A percentile compares a stretch with the other conserved stretches of the same genome.
These are phyloP conservation scores for Themeda triandra DNA, from an alignment of 176 grass and related monocot species.

Conservation along the genomic window DNA sequence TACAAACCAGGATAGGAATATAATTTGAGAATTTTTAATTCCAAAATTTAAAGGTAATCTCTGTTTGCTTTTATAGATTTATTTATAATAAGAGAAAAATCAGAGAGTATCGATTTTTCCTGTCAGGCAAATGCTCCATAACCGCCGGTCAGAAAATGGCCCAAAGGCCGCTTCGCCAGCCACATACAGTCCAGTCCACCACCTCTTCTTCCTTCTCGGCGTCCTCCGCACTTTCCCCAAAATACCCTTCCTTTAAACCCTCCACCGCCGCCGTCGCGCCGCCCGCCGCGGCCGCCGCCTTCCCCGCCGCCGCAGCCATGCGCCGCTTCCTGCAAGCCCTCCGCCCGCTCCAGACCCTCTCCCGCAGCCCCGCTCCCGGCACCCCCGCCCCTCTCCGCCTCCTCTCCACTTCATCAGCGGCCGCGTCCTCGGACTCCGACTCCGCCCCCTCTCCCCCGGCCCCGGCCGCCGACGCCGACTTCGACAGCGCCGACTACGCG, in stretches of 20 bases:
- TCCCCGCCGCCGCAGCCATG: slow-evolving; percentile 23
- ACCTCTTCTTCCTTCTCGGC: not conserved
- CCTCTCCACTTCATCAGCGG: slow-evolving; percentile 29
- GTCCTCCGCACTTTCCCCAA: not conserved
- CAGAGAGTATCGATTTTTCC: too few species aligned
- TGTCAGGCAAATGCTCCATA: not conserved
- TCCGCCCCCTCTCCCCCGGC: not conserved
- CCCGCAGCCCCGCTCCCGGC: not conserved
- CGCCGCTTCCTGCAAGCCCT: slow-evolving; percentile 31
- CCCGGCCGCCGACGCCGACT: not conserved
- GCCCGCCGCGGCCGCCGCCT: not conserved
- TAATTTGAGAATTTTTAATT: not conserved
- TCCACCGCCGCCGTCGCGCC: slow-evolving; percentile 38
- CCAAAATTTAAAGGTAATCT: not conserved
- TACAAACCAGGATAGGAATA: not conserved
- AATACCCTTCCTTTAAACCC: slow-evolving; percentile 37
- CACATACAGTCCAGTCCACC: not conserved
- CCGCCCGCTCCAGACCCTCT: slow-evolving; percentile 11
- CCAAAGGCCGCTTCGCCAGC: not conserved
- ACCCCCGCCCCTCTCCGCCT: not conserved
- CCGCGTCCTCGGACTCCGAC: slow-evolving; percentile 35
- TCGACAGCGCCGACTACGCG: slow-evolving; percentile 36
- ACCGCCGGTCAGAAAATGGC: not conserved
- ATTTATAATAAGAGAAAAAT: not conserved
- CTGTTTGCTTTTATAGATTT: not conserved